Evolutionary conservation across 305 asterid genomes (phyloP).

Genomic region (Fraxinus floribunda): DNA sequence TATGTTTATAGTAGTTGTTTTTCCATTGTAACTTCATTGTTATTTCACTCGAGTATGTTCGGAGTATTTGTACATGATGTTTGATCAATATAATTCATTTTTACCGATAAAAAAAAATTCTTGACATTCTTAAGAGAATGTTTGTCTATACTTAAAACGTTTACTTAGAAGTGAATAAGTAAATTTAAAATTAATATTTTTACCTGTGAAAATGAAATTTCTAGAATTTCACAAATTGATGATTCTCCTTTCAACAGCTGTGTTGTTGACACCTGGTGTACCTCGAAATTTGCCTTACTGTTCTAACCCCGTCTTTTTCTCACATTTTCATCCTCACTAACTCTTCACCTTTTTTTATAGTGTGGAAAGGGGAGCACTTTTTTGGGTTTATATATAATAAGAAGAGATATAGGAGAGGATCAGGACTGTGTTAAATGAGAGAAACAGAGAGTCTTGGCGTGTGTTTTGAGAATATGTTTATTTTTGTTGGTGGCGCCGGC

Average conservation of each 20-base stretch:
- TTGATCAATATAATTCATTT: too few species aligned
- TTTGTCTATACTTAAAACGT: background rate
- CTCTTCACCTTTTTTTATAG: background rate
- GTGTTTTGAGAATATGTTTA: slow-evolving; percentile 67
- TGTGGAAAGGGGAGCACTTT: slow-evolving; percentile 15
- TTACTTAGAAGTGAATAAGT: too few species aligned
- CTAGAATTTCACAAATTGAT: slow-evolving; percentile 16
- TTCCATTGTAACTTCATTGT: too few species aligned
- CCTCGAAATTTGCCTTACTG: background rate
- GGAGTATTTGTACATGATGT: too few species aligned
- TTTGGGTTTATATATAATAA: slow-evolving; percentile 24
- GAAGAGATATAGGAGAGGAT: background rate
- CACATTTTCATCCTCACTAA: background rate
- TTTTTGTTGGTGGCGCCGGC: slow-evolving; percentile 27
- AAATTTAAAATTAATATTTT: too few species aligned
- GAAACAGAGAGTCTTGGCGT: slow-evolving; percentile 49
- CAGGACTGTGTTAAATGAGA: slow-evolving; percentile 27
- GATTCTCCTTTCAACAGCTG: slow-evolving; percentile 16
- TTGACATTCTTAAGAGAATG: background rate
- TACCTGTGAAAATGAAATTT: background rate
- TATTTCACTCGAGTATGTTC: too few species aligned
- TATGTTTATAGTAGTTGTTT: too few species aligned
- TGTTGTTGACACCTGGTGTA: slow-evolving; percentile 27
- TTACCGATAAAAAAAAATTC: too few species aligned
- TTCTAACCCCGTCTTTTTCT: background rate